Evolutionary conservation across 345 rosid genomes (phyloP).

Genomic region (Brassica rapa): DNA sequence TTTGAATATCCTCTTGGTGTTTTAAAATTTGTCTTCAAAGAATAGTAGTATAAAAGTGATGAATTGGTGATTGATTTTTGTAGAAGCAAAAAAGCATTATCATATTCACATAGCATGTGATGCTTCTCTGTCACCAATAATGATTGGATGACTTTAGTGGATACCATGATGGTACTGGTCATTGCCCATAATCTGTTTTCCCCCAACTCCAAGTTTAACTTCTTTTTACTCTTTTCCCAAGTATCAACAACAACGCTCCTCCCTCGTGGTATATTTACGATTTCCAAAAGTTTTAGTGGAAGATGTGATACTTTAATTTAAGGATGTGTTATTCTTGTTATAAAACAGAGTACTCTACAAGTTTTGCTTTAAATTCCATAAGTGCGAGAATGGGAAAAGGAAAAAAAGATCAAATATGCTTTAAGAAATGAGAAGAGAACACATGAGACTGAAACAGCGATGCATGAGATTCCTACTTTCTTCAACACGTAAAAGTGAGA

Average conservation of each 20-base stretch:
- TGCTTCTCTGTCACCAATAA: constrained; percentile 40
- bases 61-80: constrained; percentile 21
- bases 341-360: constrained; percentile 3
- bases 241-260: constrained; percentile 22
- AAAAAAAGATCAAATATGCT: neutral
- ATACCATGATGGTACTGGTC: constrained; percentile 32
- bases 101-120: constrained; percentile 33
- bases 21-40: constrained; percentile 1
- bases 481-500: constrained; percentile 5
- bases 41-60: neutral
- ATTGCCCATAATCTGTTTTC: constrained; percentile 15
- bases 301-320: constrained; percentile 6
- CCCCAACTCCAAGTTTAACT: constrained; percentile 4
- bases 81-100: constrained; percentile 35
- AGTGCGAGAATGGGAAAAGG: neutral
- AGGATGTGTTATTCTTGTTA: neutral
- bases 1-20: constrained; percentile 6
- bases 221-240: neutral
- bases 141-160: constrained; percentile 33
- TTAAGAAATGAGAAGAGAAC: neutral
- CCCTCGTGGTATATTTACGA: neutral
- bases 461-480: constrained; percentile 30
- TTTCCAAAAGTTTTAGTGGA: neutral
- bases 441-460: constrained; percentile 24
- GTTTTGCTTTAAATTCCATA: neutral